A percentile compares a stretch with the other conserved stretches of the same genome.
These are phyloP conservation scores for Colletotrichum sp. DNA, from an alignment of 2,329 filamentous ascomycete species.

Conservation along the genomic window DNA sequence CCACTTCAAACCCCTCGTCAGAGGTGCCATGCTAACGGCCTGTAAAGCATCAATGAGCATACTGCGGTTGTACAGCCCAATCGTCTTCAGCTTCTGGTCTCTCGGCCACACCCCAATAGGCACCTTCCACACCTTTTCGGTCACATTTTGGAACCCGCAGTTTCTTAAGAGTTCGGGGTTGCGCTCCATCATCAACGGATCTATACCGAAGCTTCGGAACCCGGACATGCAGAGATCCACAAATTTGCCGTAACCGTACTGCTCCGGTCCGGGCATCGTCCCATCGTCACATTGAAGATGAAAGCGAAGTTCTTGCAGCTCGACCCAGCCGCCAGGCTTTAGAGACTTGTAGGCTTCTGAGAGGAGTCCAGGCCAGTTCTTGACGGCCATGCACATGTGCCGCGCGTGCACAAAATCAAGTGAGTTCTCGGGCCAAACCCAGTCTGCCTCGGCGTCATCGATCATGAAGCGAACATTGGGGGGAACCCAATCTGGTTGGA, in stretches of 20 bases:
- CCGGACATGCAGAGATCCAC: slow-evolving; percentile 53
- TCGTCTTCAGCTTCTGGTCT: slow-evolving; percentile 19
- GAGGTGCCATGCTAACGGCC: slow-evolving; percentile 38
- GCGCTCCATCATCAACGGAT: slow-evolving; percentile 56
- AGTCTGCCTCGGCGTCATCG: slow-evolving; percentile 37
- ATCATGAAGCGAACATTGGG: slow-evolving; percentile 43
- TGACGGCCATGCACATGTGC: slow-evolving; percentile 45
- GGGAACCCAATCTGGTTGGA: slow-evolving; percentile 43
- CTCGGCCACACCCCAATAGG: slow-evolving; percentile 25
- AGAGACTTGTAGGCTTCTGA: slow-evolving; percentile 35
- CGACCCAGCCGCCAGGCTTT: slow-evolving; percentile 49
- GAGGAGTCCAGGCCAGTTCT: slow-evolving; percentile 32
- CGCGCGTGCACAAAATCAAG: slow-evolving; percentile 34
- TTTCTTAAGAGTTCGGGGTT: slow-evolving; percentile 53
- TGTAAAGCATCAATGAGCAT: slow-evolving; percentile 13
- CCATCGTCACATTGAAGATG: slow-evolving; percentile 40
- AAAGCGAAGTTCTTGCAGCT: slow-evolving; percentile 50
- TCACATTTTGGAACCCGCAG: slow-evolving; percentile 25
- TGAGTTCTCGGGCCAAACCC: slow-evolving; percentile 26
- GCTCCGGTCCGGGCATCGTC: slow-evolving; percentile 40
- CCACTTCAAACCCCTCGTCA: slow-evolving; percentile 43
- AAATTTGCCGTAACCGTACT: slow-evolving; percentile 55
- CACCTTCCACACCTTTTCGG: slow-evolving; percentile 24
- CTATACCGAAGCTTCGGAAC: slow-evolving; percentile 48
- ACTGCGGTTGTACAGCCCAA: slow-evolving; percentile 26